Evolutionary conservation across 768 basidiomycete genomes (phyloP).

Genomic region (Kondoa subrosea): DNA sequence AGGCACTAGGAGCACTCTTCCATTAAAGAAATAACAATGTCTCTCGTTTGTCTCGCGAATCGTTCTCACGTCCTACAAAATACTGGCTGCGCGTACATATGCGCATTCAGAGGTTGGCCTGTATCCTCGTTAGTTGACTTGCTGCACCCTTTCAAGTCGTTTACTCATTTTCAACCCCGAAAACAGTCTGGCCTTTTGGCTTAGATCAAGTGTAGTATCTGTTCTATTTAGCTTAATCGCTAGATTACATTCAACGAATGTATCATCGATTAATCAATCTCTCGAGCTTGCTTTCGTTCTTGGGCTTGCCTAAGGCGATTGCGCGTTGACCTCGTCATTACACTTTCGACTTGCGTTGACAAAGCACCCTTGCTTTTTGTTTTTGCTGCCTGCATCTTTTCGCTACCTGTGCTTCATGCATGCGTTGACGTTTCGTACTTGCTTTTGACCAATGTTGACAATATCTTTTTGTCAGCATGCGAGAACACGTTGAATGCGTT

Average conservation of each 20-base stretch:
- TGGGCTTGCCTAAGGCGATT: not conserved
- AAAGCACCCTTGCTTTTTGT: not conserved
- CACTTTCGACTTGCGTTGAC: not conserved
- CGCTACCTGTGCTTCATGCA: not conserved
- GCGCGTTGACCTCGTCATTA: not conserved
- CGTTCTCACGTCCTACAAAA: too few relatives aligned
- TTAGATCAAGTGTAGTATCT: constrained; percentile 55
- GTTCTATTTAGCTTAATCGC: not conserved
- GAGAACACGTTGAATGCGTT: too few relatives aligned
- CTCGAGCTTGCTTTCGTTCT: not conserved
- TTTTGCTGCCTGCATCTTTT: not conserved
- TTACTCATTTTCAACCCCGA: not conserved
- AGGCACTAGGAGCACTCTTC: too few relatives aligned
- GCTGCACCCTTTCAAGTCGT: too few relatives aligned
- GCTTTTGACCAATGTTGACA: too few relatives aligned
- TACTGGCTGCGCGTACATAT: too few relatives aligned
- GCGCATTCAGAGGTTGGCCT: too few relatives aligned
- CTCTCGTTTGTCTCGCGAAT: too few relatives aligned
- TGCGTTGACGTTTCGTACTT: too few relatives aligned
- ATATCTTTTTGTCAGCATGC: too few relatives aligned
- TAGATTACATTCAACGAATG: not conserved
- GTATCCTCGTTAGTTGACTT: too few relatives aligned
- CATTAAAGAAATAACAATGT: too few relatives aligned
- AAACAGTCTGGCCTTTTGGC: constrained; percentile 48
- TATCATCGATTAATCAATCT: not conserved